Base-by-base conservation (phyloP, 352 stramenopile genomes). In the Thalassiosira exigua region DNA sequence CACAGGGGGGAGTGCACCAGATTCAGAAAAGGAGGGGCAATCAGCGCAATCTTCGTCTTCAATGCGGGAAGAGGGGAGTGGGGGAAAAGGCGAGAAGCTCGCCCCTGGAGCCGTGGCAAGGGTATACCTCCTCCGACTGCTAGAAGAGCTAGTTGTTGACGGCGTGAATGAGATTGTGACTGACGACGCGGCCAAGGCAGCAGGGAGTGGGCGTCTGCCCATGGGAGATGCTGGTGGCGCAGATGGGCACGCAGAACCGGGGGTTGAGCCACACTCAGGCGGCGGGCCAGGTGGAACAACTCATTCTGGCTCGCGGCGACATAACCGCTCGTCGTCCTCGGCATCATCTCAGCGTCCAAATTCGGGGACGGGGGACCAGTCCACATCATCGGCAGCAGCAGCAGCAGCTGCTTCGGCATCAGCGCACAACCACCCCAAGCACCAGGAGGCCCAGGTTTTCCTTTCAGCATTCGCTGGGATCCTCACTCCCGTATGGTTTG, bases 141-240 rank as follows among this genome's bases (percentile, higher is more conserved):
- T 95, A 11, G 86, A 94, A 71, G 90, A 95, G 44, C 75, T 95
- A 1, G 89, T 95, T 48, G 85, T 94, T 44, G 90, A 95, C 78
- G 88, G 88, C 14, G 84, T 95, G 0, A 93, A 95, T 59, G 86
- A 94, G 81, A 94, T 93, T 57, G 84, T 94, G 32, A 81, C 85
- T 61, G 68, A 84, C 52, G 76, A 91, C 51, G 72, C 44, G 7
- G 36, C 36, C 7, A 44, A 44, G 14, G 39, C 39, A 19, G 53
- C 46, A 27, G 26, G 51, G 1, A 53, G 73, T 30, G 58, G 59
- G 30, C n/a, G n/a, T n/a, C n/a, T n/a, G n/a, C 50, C 67, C 14
- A n/a, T 51, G 21, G 82, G 66, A 33, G 36, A 50, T 36, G n/a
- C 44, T 19, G 27, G 65, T 5, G 83, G 79, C 44, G 11, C 57